phyloP scores from a whole-genome alignment of 2,329 filamentous ascomycete genomes.

The Plenodomus biglobosus region DNA sequence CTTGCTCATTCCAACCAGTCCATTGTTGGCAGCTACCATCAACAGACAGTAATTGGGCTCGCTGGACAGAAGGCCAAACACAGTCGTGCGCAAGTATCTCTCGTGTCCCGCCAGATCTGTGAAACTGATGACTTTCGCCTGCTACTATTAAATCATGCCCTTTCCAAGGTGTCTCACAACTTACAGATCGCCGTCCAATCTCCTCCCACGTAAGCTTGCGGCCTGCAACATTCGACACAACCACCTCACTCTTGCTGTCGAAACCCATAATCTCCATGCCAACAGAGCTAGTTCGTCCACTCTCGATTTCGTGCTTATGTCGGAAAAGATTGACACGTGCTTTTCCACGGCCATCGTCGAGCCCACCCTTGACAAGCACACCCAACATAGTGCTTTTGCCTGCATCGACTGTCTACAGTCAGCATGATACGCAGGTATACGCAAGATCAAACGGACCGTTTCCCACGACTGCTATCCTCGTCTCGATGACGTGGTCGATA shows the following conservation, averaged over 20 bases:
- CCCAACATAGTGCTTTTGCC: slow-evolving; percentile 96
- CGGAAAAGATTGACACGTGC: slow-evolving; percentile 94
- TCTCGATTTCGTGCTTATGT: slow-evolving; percentile 97
- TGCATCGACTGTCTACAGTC: slow-evolving; percentile 68
- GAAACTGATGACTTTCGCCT: slow-evolving; percentile 93
- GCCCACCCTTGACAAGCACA: slow-evolving; percentile 89
- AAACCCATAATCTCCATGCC: slow-evolving; percentile 98
- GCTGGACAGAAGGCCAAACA: slow-evolving; percentile 91
- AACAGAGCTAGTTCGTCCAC: slow-evolving; percentile 90
- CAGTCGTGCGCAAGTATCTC: slow-evolving; percentile 90
- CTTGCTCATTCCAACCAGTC: slow-evolving; percentile 95
- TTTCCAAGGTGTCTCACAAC: slow-evolving; percentile 3
- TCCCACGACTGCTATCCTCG: slow-evolving; percentile 91
- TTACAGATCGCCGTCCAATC: slow-evolving; percentile 82
- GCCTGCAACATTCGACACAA: slow-evolving; percentile 78
- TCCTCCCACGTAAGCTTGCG: slow-evolving; percentile 95
- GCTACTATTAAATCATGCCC: slow-evolving; percentile 10
- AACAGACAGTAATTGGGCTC: slow-evolving; percentile 96
- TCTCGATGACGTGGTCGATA: slow-evolving; percentile 90
- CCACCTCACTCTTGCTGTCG: slow-evolving; percentile 79
- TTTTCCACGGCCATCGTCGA: slow-evolving; percentile 92
- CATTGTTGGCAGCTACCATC: slow-evolving; percentile 98
- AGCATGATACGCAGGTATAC: slow-evolving; percentile 2
- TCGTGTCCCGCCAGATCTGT: slow-evolving; percentile 95
- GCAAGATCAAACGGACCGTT: slow-evolving; percentile 61